Evolutionary conservation across 2,329 filamentous ascomycete genomes (phyloP).

Genomic region (Claviceps fusiformis): DNA sequence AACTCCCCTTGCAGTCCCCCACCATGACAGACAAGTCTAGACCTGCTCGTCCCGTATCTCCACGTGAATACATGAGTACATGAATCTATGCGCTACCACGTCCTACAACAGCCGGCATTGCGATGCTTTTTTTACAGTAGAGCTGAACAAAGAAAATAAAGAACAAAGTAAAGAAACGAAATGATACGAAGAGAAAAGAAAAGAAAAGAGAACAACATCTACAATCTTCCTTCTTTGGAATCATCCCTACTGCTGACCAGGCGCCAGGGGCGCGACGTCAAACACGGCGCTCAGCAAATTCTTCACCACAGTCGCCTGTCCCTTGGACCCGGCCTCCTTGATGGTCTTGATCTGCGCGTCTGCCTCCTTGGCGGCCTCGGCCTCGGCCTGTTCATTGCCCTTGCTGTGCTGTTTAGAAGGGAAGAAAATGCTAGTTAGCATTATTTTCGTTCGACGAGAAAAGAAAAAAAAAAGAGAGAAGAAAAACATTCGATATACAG

Average conservation of each 20-base stretch:
- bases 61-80: too few species aligned
- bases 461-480: too few species aligned
- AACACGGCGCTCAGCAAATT: slow-evolving; percentile 77
- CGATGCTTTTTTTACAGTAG: neutral
- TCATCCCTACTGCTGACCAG: slow-evolving; percentile 15
- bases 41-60: too few species aligned
- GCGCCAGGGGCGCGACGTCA: slow-evolving; percentile 59
- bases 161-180: neutral
- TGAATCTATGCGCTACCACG: neutral
- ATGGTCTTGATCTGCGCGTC: slow-evolving; percentile 75
- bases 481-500: too few species aligned
- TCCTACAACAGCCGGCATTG: neutral
- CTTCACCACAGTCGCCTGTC: slow-evolving; percentile 65
- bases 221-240: too few species aligned
- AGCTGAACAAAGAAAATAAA: neutral
- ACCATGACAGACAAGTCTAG: too few species aligned
- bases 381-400: slow-evolving; percentile 70
- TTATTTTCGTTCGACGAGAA: too few species aligned
- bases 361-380: slow-evolving; percentile 65
- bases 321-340: slow-evolving; percentile 63
- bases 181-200: neutral
- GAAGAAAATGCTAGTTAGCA: neutral
- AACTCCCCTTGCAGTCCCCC: too few species aligned
- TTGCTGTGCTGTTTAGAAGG: slow-evolving; percentile 60
- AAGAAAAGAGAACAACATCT: neutral